phyloP scores from a whole-genome alignment of 2,329 filamentous ascomycete species.

The Elsinoe australis region DNA sequence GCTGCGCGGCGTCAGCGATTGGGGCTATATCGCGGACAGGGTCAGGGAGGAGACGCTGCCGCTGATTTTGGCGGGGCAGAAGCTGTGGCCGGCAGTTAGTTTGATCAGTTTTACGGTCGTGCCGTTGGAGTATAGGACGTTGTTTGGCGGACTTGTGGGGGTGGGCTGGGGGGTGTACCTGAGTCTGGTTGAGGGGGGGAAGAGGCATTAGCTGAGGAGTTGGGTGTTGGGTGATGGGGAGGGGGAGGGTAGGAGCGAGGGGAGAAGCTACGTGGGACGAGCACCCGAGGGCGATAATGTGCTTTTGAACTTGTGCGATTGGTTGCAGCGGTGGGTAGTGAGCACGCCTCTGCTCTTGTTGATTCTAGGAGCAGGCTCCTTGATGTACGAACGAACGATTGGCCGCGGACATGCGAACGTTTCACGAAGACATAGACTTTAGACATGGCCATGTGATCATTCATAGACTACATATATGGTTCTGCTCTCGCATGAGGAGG shows the following conservation, averaged over 20 bases:
- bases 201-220: not conserved
- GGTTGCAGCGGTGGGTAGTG: too few species aligned
- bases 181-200: constrained; percentile 43
- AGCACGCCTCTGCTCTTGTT: too few species aligned
- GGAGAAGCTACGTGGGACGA: too few species aligned
- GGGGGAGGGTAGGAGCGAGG: not conserved
- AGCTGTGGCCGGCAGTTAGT: constrained; percentile 64
- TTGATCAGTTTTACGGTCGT: constrained; percentile 63
- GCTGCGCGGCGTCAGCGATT: constrained; percentile 35
- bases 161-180: constrained; percentile 69
- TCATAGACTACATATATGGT: too few species aligned
- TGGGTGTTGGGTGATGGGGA: not conserved
- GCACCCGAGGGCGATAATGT: too few species aligned
- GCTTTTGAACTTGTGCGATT: too few species aligned
- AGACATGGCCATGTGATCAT: too few species aligned
- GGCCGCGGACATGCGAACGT: too few species aligned
- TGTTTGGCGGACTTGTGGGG: constrained; percentile 64
- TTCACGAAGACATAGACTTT: too few species aligned
- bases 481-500: too few species aligned
- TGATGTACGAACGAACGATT: too few species aligned
- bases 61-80: constrained; percentile 61
- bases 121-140: constrained; percentile 61
- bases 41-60: constrained; percentile 26
- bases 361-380: too few species aligned
- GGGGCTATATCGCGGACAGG: not conserved